phyloP scores from a whole-genome alignment of 1,284 basidiomycete species.

The Microbotryum saponariae region DNA sequence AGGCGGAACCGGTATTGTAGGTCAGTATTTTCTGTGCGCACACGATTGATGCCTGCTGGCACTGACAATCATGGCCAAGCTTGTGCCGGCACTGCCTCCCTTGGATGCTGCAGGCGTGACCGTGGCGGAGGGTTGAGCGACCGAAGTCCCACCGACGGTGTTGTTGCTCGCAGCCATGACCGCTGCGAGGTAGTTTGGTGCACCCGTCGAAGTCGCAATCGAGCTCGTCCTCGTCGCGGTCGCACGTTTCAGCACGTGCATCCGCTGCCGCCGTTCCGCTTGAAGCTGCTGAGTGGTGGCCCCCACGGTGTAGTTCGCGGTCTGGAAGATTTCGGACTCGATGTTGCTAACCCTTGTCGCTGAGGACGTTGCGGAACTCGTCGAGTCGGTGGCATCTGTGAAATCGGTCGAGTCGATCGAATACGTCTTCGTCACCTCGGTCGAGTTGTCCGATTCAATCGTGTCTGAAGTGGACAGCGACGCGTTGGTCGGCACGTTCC shows the following conservation, averaged over 20 bases:
- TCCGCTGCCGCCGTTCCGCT: too few relatives aligned
- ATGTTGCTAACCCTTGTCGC: background rate
- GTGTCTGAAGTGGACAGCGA: constrained; percentile 61
- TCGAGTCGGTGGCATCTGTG: background rate
- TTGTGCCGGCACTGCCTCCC: constrained; percentile 46
- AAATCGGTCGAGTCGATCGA: background rate
- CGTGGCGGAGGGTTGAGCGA: background rate
- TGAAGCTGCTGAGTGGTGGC: too few relatives aligned
- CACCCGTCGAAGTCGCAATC: background rate
- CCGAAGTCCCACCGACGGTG: constrained; percentile 19
- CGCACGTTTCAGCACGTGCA: too few relatives aligned
- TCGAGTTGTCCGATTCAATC: constrained; percentile 41
- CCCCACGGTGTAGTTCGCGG: background rate
- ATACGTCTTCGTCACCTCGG: constrained; percentile 4
- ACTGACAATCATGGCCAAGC: constrained; percentile 58
- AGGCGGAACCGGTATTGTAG: constrained; percentile 35
- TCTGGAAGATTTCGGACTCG: background rate
- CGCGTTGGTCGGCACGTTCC: constrained; percentile 47
- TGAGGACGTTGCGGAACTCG: background rate
- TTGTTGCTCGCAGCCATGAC: constrained; percentile 27
- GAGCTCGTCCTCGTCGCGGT: background rate
- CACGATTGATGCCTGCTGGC: background rate
- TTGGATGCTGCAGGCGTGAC: background rate
- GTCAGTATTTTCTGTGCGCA: too few relatives aligned
- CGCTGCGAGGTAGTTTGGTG: constrained; percentile 21